Base-by-base conservation (phyloP, 2,329 filamentous ascomycete species). In the Alternaria tenuissima region DNA sequence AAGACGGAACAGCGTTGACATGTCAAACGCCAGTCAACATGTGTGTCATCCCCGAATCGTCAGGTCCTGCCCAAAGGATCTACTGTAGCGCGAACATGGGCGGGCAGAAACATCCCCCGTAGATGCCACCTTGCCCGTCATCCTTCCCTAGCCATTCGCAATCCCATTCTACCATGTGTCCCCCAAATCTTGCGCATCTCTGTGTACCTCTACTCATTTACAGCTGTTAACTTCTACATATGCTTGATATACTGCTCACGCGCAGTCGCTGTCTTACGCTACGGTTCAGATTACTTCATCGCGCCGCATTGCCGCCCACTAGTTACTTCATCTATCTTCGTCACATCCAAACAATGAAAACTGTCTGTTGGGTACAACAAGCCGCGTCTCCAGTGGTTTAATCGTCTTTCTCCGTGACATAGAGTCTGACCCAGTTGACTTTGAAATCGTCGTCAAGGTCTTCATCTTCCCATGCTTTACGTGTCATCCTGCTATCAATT, bases 11-110 rank as follows among this genome's bases (percentile, higher is more conserved):
- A 44, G 44, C 28, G 36, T 43, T 47, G 26, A 20, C 18, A 5
- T 26, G 38, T 51, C 22, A 24, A 41, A 7, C 42, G 42, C 30
- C 42, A 9, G 49, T 49, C 36, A 42, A 16, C 7, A 26, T 8
- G 43, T 56, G 39, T 46, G 53, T 55, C 32, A 42, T 49, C 14
- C 34, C 24, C 44, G 24, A 14, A 47, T 61, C 5, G 18, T 41
- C 38, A 38, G 46, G 28, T 39, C 28, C 18, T 36, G 7, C 41
- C 46, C 6, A 53, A 36, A 18, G 36, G 30, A 30, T 30, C 24
- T 26, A 20, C 18, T 20, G 18, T 20, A 57, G 58, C 26, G 49
- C 39, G 49, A 32, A 49, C 51, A 51, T 18, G 22, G 9, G 34
- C 46, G 22, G 9, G 34, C 46, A 38, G 28, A 57, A 52, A 39